Evolutionary conservation across 106 monocot genomes (phyloP), one percentile per base, ranked within the genome.

Genomic region (Dendrobium chrysotoxum): DNA sequence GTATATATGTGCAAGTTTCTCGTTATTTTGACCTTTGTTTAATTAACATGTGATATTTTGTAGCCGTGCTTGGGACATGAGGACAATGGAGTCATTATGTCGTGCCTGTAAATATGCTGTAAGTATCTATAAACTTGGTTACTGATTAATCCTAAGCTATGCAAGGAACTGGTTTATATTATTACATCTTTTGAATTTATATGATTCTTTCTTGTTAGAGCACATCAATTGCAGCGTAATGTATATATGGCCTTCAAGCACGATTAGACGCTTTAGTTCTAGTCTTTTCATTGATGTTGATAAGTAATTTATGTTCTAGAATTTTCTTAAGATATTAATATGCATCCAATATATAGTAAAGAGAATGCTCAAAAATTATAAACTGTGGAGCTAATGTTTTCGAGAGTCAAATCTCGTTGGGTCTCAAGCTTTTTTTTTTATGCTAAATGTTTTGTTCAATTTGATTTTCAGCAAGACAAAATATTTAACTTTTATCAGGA

Each of bases 31-130:
- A 15, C 40, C 50, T 26, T 28, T 46, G 7, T 46, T 76, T 45
- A 26, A 28, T 7, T 40, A 10, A 58, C 75, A 40, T 79, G 41
- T 11, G 41, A 75, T 81, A 68, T 77, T 7, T 26, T 90, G 53
- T 80, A 98, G 94, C 23, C 92, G 98, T 78, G 89, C 94, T 28
- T 98, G 94, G 94, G 98, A 98, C 77, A 95, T 91, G 89, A 81
- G 98, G 75, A 95, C 94, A 20, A 98, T 98, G 98, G 98, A 98
- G 74, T 94, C 95, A 31, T 58, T 98, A 46, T 94, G 98, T 39
- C 92, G 98, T 28, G 89, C 98, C 25, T 98, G 92, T 84, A 98
- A 98, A 87, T 98, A 89, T 86, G 92, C 98, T 81, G 98, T 98
- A 70, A 95, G 94, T 92, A 79, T 79, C 16, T 20, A 18, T 23